Evolutionary conservation across 495 filamentous ascomycete species (phyloP).

Genomic region (Alectoria sarmentosa): DNA sequence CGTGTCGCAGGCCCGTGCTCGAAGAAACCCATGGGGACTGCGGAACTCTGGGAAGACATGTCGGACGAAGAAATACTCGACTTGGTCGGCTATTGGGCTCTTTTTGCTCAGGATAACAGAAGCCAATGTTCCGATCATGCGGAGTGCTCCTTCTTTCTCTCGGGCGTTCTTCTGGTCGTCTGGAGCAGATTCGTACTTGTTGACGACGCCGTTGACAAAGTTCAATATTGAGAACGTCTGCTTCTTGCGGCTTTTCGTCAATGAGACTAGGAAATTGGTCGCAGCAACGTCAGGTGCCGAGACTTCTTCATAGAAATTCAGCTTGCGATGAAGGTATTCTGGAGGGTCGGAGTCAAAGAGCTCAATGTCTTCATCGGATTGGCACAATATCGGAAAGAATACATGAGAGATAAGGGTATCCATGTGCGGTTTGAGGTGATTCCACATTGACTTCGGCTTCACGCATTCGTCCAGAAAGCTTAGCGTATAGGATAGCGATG

Average conservation of each 20-base stretch:
- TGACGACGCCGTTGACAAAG: conserved; percentile 91
- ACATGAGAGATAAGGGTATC: conserved; percentile 87
- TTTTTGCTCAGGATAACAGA: conserved; percentile 95
- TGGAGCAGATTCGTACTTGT: conserved; percentile 74
- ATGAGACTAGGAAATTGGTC: conserved; percentile 88
- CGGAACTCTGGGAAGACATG: conserved; percentile 98
- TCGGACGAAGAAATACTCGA: conserved; percentile 98
- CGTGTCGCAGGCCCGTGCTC: conserved; percentile 92
- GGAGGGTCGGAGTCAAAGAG: conserved; percentile 89
- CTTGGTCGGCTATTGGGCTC: conserved; percentile 93
- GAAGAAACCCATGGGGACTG: conserved; percentile 85
- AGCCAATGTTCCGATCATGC: conserved; percentile 95
- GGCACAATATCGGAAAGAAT: conserved; percentile 90
- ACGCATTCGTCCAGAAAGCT: conserved; percentile 95
- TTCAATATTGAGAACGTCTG: conserved; percentile 89
- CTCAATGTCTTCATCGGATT: conserved; percentile 87
- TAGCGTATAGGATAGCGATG: conserved; percentile 84
- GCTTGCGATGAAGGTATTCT: conserved; percentile 91
- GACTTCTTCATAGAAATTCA: conserved; percentile 97
- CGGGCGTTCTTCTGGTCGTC: conserved; percentile 84
- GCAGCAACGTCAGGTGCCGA: conserved; percentile 94
- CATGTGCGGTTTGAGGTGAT: conserved; percentile 85
- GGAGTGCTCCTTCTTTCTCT: conserved; percentile 90
- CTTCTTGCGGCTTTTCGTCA: conserved; percentile 92
- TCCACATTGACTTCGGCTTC: conserved; percentile 95